phyloP scores from a whole-genome alignment of 2,329 filamentous ascomycete species.

The Epichloe elymi region DNA sequence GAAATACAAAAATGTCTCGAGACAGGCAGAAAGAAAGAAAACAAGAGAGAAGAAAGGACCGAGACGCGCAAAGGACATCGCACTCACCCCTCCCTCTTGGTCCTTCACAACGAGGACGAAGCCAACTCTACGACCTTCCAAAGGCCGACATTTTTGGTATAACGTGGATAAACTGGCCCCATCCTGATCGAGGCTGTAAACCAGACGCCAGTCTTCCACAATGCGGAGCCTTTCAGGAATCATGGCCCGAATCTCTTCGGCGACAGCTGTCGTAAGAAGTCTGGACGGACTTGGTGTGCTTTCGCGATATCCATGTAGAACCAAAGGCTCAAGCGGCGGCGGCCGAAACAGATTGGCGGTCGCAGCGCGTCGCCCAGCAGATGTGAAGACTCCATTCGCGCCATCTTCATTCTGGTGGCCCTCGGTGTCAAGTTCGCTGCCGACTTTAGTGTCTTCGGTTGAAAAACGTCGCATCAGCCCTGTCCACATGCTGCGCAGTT shows the following conservation, averaged over 20 bases:
- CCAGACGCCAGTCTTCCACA: constrained; percentile 71
- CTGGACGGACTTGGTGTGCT: constrained; percentile 46
- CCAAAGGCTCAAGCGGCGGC: constrained; percentile 73
- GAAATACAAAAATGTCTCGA: neutral
- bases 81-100: constrained; percentile 55
- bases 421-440: constrained; percentile 15
- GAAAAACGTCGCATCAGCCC: constrained; percentile 58
- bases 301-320: constrained; percentile 51
- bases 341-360: constrained; percentile 64
- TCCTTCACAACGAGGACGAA: constrained; percentile 86
- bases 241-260: constrained; percentile 86
- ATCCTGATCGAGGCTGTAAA: constrained; percentile 85
- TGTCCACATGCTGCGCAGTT: constrained; percentile 32
- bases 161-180: constrained; percentile 78
- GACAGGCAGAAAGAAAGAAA: neutral
- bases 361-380: constrained; percentile 34
- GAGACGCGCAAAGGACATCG: neutral
- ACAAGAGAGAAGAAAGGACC: neutral
- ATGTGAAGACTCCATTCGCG: constrained; percentile 43
- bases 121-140: constrained; percentile 58
- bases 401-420: constrained; percentile 25
- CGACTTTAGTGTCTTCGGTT: constrained; percentile 26
- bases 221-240: constrained; percentile 79
- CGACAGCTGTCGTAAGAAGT: constrained; percentile 59
- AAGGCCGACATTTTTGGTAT: constrained; percentile 64